A percentile compares a stretch with the other conserved stretches of the same genome.
Evolutionary conservation across 345 rosid genomes (phyloP).

Genomic region (Jatropha curcas): DNA sequence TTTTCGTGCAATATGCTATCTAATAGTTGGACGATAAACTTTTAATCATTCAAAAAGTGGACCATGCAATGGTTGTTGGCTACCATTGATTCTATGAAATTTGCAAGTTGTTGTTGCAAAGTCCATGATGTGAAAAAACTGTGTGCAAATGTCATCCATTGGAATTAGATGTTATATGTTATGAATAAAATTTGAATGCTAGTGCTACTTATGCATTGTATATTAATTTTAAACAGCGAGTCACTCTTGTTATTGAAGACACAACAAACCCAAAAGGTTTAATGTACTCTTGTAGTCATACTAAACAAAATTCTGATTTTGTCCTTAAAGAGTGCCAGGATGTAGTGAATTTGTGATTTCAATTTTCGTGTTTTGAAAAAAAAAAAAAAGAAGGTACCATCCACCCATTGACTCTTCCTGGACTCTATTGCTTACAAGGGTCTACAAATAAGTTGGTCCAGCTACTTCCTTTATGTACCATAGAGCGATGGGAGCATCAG

Average conservation of each 20-base stretch:
- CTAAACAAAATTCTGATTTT: background rate
- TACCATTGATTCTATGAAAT: too few species aligned
- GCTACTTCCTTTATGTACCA: conserved; percentile 7
- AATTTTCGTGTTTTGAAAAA: background rate
- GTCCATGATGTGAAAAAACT: too few species aligned
- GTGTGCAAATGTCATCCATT: too few species aligned
- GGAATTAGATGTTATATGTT: too few species aligned
- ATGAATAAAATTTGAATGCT: too few species aligned
- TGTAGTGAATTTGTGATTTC: background rate
- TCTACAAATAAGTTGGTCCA: background rate
- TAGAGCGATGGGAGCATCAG: conserved; percentile 3
- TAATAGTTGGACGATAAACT: background rate
- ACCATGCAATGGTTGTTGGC: background rate
- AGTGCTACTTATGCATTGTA: too few species aligned
- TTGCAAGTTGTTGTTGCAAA: too few species aligned
- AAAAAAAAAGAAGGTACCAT: background rate
- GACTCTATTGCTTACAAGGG: background rate
- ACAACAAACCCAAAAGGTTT: background rate
- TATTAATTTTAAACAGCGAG: background rate
- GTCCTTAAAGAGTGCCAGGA: background rate
- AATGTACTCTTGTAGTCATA: background rate
- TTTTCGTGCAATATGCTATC: background rate
- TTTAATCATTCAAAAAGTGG: background rate
- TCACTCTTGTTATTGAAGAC: background rate
- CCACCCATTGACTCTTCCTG: background rate